These are phyloP conservation scores for Boletellus ananas DNA, from an alignment of 768 basidiomycete genomes.

Conservation along the genomic window DNA sequence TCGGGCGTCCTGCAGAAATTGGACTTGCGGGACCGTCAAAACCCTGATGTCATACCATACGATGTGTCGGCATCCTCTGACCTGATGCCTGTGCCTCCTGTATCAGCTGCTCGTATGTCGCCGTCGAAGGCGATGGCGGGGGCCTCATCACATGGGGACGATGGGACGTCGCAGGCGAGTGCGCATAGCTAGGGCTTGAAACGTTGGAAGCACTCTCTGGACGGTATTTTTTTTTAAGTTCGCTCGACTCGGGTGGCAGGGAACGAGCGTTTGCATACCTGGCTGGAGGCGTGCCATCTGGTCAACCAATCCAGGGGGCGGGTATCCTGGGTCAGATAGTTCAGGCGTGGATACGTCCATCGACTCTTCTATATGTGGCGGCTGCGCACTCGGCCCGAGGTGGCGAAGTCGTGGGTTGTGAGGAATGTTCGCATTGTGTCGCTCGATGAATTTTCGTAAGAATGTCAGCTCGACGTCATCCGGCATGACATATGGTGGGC, in stretches of 20 bases:
- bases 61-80: conserved; percentile 32
- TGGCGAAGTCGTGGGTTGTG: conserved; percentile 80
- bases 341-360: conserved; percentile 35
- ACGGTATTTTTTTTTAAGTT: background rate
- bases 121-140: conserved; percentile 50
- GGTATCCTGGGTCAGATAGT: conserved; percentile 32
- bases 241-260: background rate
- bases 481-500: conserved; percentile 78
- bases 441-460: conserved; percentile 78
- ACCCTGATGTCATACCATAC: background rate
- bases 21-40: conserved; percentile 37
- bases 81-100: conserved; percentile 60
- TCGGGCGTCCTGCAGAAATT: conserved; percentile 61
- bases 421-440: conserved; percentile 68
- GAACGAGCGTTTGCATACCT: conserved; percentile 20
- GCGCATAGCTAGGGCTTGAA: conserved; percentile 31
- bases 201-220: conserved; percentile 28
- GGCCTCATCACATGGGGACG: conserved; percentile 39
- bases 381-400: conserved; percentile 31
- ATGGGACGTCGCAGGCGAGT: conserved; percentile 29
- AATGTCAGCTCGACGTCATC: conserved; percentile 75
- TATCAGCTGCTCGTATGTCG: conserved; percentile 48
- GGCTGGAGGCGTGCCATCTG: conserved; percentile 34
- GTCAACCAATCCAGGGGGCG: conserved; percentile 28
- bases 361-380: conserved; percentile 31